These are phyloP conservation scores for Lentinula aciculospora DNA, from an alignment of 768 basidiomycete species.

Conservation along the genomic window DNA sequence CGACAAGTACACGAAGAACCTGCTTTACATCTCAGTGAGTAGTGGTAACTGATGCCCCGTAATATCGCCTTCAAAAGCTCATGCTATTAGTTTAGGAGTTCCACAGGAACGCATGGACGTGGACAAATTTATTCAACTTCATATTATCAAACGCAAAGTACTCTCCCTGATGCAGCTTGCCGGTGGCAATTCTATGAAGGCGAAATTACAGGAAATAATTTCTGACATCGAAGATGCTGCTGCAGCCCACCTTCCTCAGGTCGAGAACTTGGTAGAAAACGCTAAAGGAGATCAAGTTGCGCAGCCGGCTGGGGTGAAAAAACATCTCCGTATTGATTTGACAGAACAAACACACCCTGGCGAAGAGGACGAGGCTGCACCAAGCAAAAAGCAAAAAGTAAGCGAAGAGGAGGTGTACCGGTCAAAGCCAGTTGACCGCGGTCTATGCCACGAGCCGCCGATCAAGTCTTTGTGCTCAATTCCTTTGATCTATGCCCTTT, in stretches of 20 bases:
- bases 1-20: background rate
- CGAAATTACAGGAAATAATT: background rate
- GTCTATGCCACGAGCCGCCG: too few species aligned
- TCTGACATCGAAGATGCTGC: background rate
- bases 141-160: background rate
- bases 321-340: background rate
- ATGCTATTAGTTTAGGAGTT: background rate
- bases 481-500: too few species aligned
- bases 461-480: too few species aligned
- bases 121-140: background rate
- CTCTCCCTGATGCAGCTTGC: background rate
- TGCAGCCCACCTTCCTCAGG: background rate
- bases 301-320: background rate
- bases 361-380: background rate
- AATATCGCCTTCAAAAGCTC: background rate
- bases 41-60: background rate
- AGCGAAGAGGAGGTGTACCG: background rate
- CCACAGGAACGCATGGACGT: background rate
- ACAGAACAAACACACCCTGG: background rate
- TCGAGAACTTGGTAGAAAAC: background rate
- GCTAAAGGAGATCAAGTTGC: background rate
- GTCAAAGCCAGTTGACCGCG: too few species aligned
- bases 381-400: background rate
- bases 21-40: background rate
- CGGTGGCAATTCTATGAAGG: background rate